A percentile compares a stretch with the other conserved stretches of the same genome.
Conservation (phyloP, 352 stramenopile species). For the Phytopythium kandeliae region DNA sequence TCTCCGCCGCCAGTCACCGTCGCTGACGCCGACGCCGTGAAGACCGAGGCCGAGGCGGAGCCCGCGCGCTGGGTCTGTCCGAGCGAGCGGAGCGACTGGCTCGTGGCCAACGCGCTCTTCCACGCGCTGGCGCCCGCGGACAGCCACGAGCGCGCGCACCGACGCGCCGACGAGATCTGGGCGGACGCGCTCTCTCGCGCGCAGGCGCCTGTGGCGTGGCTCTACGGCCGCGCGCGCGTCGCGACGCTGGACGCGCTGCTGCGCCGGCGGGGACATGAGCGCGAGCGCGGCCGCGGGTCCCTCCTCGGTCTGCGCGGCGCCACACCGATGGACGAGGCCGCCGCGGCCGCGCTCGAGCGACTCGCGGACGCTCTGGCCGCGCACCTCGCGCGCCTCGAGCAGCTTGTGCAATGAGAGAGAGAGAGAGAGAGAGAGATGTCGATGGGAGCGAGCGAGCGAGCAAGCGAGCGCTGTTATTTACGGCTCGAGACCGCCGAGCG, state of each 20-base stretch:
- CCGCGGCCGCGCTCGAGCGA: constrained; percentile 20
- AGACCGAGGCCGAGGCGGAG: no score
- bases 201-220: constrained; percentile 12
- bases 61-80: constrained; percentile 11
- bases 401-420: background rate
- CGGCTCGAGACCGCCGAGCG: no score
- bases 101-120: constrained; percentile 44
- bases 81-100: constrained; percentile 32
- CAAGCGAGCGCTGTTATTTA: no score
- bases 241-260: constrained; percentile 32
- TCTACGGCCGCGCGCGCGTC: constrained; percentile 23
- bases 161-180: constrained; percentile 28
- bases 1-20: no score
- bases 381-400: constrained; percentile 14
- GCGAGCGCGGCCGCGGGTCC: no score
- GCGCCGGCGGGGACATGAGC: background rate
- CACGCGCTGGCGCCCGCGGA: constrained; percentile 39
- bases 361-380: constrained; percentile 18
- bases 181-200: constrained; percentile 27
- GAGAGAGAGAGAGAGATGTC: background rate
- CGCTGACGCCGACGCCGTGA: no score
- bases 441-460: no score
- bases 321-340: constrained; percentile 8
- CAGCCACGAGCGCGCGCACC: constrained; percentile 19
- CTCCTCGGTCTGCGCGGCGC: no score